Conservation (phyloP, 805 yeast species). For the Torulaspora maleeae region DNA sequence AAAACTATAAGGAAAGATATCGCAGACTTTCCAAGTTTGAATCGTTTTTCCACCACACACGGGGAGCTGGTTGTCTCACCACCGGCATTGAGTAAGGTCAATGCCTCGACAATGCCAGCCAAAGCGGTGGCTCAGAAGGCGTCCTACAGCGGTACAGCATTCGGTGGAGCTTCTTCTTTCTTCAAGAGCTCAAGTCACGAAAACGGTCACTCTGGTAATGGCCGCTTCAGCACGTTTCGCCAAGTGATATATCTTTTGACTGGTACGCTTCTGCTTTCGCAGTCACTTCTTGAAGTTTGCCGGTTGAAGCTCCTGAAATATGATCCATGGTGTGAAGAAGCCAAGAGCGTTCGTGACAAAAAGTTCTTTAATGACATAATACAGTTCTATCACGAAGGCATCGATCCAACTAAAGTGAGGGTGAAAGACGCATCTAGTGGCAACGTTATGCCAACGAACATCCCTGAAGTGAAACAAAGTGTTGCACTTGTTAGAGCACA, state of each 20-base stretch:
- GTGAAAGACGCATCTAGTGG: conserved; percentile 34
- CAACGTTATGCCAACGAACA: conserved; percentile 26
- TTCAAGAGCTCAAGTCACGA: conserved; percentile 14
- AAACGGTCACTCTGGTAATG: conserved; percentile 17
- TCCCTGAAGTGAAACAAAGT: conserved; percentile 34
- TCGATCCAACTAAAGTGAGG: conserved; percentile 34
- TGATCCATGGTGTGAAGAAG: conserved; percentile 76
- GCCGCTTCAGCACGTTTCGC: conserved; percentile 30
- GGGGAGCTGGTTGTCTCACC: conserved; percentile 23
- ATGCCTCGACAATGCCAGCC: not conserved
- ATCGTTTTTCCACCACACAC: conserved; percentile 32
- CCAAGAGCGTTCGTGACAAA: conserved; percentile 47
- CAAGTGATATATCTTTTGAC: conserved; percentile 34
- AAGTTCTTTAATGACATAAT: conserved; percentile 35
- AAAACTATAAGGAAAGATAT: conserved; percentile 26
- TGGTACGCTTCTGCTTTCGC: conserved; percentile 49
- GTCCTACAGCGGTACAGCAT: conserved; percentile 12
- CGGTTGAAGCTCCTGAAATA: conserved; percentile 42
- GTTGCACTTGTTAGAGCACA: conserved; percentile 42
- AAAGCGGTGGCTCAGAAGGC: not conserved
- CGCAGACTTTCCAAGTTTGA: conserved; percentile 34
- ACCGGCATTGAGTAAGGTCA: not conserved
- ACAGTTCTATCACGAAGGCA: conserved; percentile 33
- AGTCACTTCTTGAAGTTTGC: conserved; percentile 52
- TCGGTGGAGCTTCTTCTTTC: conserved; percentile 25